Evolutionary conservation across 2,329 filamentous ascomycete species (phyloP), one percentile per base, ranked within the genome.

Genomic region (Rhynchosporium agropyri): DNA sequence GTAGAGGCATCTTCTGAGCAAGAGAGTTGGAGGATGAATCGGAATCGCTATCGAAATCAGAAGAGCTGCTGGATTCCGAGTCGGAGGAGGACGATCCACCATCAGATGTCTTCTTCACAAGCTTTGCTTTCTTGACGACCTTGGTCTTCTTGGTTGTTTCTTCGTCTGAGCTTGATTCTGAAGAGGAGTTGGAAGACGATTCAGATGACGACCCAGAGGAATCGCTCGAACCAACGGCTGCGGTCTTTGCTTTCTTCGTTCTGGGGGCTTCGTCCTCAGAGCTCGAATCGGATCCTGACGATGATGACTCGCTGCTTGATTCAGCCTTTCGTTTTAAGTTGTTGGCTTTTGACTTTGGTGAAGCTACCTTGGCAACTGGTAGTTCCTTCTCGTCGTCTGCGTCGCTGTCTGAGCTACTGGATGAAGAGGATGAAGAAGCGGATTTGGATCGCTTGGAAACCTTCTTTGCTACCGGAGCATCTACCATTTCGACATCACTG

Each of bases 261-360:
- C 78, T 78, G 3, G 80, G 82, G 40, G 76, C 76, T 63, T 81
- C 78, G 46, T 78, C 78, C 45, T 81, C 79, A 8, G 78, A 80
- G 66, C 76, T 77, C 20, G 80, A 81, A 62, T 77, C 76, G 10
- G 77, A 78, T 60, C 75, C 76, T 2, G 69, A 70, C 28, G 75
- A 70, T 38, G 75, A 74, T 0, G 76, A 77, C 13, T 73, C 73
- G 48, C 74, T 75, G 67, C 74, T 78, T 20, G 74, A 69, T 71
- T 77, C 75, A 7, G 83, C 83, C 77, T 85, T 84, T 43, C 84
- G 80, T 72, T 89, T 88, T 63, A 83, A 72, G 1, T 76, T 76
- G 36, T 82, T 81, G 57, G 70, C 65, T 50, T 74, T 76, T 38
- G 64, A 65, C 61, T 71, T 73, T 48, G 69, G 65, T 20, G 66